Base-by-base conservation (phyloP, 2,329 filamentous ascomycete species). In the Rhinocladiella mackenziei region DNA sequence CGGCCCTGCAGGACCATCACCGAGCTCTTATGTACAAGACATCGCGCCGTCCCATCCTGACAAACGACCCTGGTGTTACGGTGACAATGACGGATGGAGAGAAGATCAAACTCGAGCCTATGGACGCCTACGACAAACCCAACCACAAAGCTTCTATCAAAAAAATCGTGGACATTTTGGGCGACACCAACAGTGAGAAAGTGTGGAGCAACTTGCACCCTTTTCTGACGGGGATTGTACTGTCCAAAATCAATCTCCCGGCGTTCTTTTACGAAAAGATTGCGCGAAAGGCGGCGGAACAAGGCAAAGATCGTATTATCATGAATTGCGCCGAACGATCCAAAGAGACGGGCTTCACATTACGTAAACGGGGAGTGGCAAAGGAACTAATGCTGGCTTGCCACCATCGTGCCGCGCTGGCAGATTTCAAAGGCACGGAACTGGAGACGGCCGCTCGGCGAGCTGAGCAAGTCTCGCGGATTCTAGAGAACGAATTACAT, bases 201-300 rank as follows among this genome's bases (percentile, higher is more conserved):
- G 42, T 42, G 22, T 71, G 64, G 64, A 56, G 61, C 36, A 69
- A 70, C 46, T 53, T 71, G 19, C 43, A 63, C 5, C 62, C 67
- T 2, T 65, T 71, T 45, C 51, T 71, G n/a, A 56, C 58, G 2
- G 69, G 66, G 3, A 46, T 70, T 10, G 53, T 58, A 15, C 57
- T 58, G 33, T 55, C 66, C 3, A 55, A 62, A 15, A 8, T 33
- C 11, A 56, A 60, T 4, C 25, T 42, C 2, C 39, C 66, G 8
- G 54, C 41, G 5, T 40, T 47, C 6, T 60, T 58, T 10, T 60
- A 59, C 51, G 58, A 65, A 47, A 64, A 61, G 53, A 42, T 70
- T 33, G 59, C 69, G 20, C 61, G 67, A 35, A 62, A 62, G 46
- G 63, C 65, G 6, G 60, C 61, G 22, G 53, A 60, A 18, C 58